Evolutionary conservation across 2,329 filamentous ascomycete species (phyloP).

Genomic region (Sclerotinia glacialis): DNA sequence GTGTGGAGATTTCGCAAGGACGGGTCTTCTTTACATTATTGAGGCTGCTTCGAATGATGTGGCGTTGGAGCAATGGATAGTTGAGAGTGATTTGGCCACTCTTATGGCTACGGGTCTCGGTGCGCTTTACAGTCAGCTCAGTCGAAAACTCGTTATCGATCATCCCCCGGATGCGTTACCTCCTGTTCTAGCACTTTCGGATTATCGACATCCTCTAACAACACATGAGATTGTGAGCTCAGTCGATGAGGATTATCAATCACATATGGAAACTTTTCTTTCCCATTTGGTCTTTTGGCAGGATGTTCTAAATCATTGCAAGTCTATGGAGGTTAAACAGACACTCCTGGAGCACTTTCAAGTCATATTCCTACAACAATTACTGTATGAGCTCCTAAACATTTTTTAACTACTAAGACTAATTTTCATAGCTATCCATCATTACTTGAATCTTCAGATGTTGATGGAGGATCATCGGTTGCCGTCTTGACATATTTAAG

Average conservation of each 20-base stretch:
- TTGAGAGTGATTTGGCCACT: constrained; percentile 93
- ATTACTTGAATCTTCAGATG: constrained; percentile 91
- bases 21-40: constrained; percentile 91
- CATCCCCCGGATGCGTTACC: constrained; percentile 73
- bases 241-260: constrained; percentile 71
- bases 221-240: constrained; percentile 71
- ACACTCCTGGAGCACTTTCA: constrained; percentile 96
- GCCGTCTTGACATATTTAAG: constrained; percentile 92
- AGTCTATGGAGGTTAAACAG: constrained; percentile 85
- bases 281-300: constrained; percentile 98
- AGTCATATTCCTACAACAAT: constrained; percentile 89
- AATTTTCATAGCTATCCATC: constrained; percentile 73
- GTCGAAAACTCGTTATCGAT: constrained; percentile 77
- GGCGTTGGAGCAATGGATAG: constrained; percentile 88
- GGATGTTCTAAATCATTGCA: constrained; percentile 93
- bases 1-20: constrained; percentile 92
- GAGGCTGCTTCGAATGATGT: constrained; percentile 84
- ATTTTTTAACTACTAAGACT: constrained; percentile 20
- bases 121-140: constrained; percentile 65
- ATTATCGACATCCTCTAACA: constrained; percentile 73
- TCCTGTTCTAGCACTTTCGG: constrained; percentile 81
- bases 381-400: constrained; percentile 60
- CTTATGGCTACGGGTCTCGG: constrained; percentile 95
- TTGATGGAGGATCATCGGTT: constrained; percentile 93
- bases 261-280: constrained; percentile 89